Percentiles rank a stretch among this genome's conserved stretches.
Evolutionary conservation across 2,329 filamentous ascomycete species (phyloP).

Genomic region (Xylariomycetidae sp.): DNA sequence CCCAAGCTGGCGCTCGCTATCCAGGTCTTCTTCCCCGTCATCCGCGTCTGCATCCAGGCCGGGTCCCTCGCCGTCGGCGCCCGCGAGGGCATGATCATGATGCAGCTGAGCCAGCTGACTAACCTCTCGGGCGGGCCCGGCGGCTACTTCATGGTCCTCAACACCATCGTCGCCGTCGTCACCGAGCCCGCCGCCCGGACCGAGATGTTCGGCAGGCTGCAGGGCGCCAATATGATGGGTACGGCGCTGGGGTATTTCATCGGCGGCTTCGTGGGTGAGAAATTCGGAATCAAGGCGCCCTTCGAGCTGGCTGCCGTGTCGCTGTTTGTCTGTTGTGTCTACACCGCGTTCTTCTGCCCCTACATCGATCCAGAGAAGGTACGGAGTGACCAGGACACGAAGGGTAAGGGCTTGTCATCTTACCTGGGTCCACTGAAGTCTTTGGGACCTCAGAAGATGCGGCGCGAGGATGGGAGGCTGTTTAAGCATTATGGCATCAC

Average conservation of each 20-base stretch:
- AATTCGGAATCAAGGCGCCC: constrained; percentile 14
- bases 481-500: constrained; percentile 14
- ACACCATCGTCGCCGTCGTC: constrained; percentile 62
- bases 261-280: constrained; percentile 16
- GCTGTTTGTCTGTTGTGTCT: constrained; percentile 11
- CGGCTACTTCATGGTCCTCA: constrained; percentile 64
- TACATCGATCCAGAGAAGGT: constrained; percentile 17
- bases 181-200: constrained; percentile 55
- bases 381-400: neutral
- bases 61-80: constrained; percentile 57
- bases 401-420: constrained; percentile 11
- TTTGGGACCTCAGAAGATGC: constrained; percentile 15
- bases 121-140: constrained; percentile 63
- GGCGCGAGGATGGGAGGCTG: constrained; percentile 11
- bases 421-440: constrained; percentile 12
- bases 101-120: constrained; percentile 64
- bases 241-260: constrained; percentile 14
- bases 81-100: constrained; percentile 55
- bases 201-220: constrained; percentile 51
- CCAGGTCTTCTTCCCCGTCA: constrained; percentile 60
- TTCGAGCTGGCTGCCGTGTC: constrained; percentile 17
- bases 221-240: constrained; percentile 19
- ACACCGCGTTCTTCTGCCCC: constrained; percentile 13
- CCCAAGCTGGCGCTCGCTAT: constrained; percentile 56
- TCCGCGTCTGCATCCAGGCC: constrained; percentile 58